phyloP scores from a whole-genome alignment of 1,139 yeast species.

The Suhomyces anneliseae region DNA sequence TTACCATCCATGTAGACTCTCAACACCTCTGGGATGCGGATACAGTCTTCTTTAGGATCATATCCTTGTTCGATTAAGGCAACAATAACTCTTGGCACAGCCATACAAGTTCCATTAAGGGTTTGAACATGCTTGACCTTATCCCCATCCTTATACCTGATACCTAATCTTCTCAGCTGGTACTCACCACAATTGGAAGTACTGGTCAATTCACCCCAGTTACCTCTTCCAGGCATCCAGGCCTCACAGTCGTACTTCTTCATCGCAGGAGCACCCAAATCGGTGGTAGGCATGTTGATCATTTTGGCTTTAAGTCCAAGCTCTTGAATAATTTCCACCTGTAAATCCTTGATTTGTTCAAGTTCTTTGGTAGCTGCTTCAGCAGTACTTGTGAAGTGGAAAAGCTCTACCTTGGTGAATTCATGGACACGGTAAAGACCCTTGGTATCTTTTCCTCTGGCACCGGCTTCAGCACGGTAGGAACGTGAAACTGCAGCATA shows the following conservation, averaged over 20 bases:
- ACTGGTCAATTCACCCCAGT: constrained; percentile 92
- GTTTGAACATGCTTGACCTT: constrained; percentile 65
- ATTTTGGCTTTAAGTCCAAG: constrained; percentile 82
- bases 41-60: constrained; percentile 54
- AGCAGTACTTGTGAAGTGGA: constrained; percentile 66
- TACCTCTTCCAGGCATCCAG: constrained; percentile 96
- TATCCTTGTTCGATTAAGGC: constrained; percentile 87
- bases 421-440: constrained; percentile 96
- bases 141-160: constrained; percentile 46
- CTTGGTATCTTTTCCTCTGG: constrained; percentile 88
- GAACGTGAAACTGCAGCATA: constrained; percentile 85
- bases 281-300: constrained; percentile 85
- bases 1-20: constrained; percentile 66
- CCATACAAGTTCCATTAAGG: constrained; percentile 93
- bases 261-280: constrained; percentile 90
- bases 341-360: constrained; percentile 63
- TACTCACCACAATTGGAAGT: constrained; percentile 91
- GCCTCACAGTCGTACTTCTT: constrained; percentile 94
- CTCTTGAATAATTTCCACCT: constrained; percentile 59
- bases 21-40: constrained; percentile 68
- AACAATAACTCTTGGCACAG: constrained; percentile 86
- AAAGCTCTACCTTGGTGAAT: constrained; percentile 93
- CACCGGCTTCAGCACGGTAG: constrained; percentile 96
- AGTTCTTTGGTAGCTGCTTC: constrained; percentile 51
- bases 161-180: constrained; percentile 81